phyloP scores from a whole-genome alignment of 2,329 filamentous ascomycete species.

The Tolypocladium cylindrosporum region DNA sequence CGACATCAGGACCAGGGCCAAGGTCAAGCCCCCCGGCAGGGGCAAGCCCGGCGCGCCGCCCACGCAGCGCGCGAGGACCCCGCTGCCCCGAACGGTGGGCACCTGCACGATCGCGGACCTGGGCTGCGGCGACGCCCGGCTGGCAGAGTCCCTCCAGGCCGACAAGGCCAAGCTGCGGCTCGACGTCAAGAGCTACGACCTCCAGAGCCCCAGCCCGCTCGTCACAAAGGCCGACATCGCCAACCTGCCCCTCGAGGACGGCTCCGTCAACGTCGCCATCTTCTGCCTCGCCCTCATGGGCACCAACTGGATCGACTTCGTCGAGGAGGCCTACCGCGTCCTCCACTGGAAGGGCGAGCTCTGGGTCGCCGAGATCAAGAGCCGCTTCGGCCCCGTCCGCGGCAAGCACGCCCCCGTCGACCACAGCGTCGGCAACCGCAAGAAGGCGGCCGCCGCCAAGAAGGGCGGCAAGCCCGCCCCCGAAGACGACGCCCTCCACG shows the following conservation, averaged over 20 bases:
- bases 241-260: constrained; percentile 64
- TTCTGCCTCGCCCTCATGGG: constrained; percentile 98
- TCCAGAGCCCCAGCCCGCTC: constrained; percentile 64
- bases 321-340: constrained; percentile 90
- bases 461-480: constrained; percentile 38
- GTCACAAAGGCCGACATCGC: constrained; percentile 88
- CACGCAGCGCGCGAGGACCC: constrained; percentile 20
- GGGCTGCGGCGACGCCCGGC: constrained; percentile 83
- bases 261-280: constrained; percentile 73
- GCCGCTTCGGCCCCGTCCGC: constrained; percentile 53
- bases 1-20: constrained; percentile 59
- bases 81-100: constrained; percentile 63
- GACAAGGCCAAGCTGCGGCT: constrained; percentile 59
- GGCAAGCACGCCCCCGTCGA: constrained; percentile 36
- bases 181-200: constrained; percentile 74
- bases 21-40: constrained; percentile 27
- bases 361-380: constrained; percentile 97
- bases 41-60: constrained; percentile 17
- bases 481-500: constrained; percentile 38
- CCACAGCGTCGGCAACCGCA: constrained; percentile 63
- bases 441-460: constrained; percentile 33
- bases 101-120: constrained; percentile 78
- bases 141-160: constrained; percentile 58
- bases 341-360: constrained; percentile 91
- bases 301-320: constrained; percentile 94